Base-by-base conservation (phyloP, 768 basidiomycete genomes). In the Lentinula sp. region DNA sequence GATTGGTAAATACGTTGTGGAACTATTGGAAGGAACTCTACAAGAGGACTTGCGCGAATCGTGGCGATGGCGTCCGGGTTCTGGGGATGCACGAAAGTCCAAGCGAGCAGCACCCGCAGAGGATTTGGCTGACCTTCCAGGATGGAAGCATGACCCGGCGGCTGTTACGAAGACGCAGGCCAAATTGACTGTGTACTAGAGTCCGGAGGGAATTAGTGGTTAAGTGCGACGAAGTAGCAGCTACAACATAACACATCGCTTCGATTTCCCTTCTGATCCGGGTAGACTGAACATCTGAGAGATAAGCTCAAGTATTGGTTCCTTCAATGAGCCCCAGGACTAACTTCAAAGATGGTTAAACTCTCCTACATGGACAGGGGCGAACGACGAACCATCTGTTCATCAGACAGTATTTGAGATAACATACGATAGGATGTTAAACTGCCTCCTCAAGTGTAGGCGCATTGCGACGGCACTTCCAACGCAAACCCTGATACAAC, bases 391-490 rank as follows among this genome's bases (percentile, higher is more conserved):
- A 76, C 23, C n/a, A n/a, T 77, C 78, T 76, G 63, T 56, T 23
- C 6, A 43, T 1, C 42, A 43, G 42, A 43, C 16, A n/a, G 2
- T 48, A 7, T 23, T 15, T 59, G 53, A 61, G 55, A 39, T 59
- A 59, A 18, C 61, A 59, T 23, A 45, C 50, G 33, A 57, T 58
- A 28, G 39, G 48, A 35, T 42, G 52, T 50, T 33, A 42, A 53
- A 16, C 55, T 53, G 23, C 85, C 81, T 85, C 80, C 70, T 87
- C 81, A 32, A 88, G 68, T 2, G 86, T 85, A 68, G 88, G 87
- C 6, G 81, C 83, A 65, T 86, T 61, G 37, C 52, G 67, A 52
- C 36, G 68, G 63, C 52, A 67, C 58, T 61, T 79, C 74, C 54
- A 88, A 64, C 5, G 76, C 79, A 69, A 89, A 88, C 2, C 83